Evolutionary conservation across 78 protist genomes (phyloP).

Genomic region (Dictyostelium intermedium): DNA sequence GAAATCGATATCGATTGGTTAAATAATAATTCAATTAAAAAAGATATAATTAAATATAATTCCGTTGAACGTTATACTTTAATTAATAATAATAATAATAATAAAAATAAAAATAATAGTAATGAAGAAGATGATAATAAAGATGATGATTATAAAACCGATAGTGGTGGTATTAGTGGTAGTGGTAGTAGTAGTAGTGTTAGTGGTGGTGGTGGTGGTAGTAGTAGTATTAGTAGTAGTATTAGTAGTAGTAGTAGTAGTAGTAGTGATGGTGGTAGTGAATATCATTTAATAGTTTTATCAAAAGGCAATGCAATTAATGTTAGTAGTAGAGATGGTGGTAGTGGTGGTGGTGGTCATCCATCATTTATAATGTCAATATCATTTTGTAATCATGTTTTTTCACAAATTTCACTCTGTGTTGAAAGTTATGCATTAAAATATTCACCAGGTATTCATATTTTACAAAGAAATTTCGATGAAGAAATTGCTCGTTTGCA

Average conservation of each 20-base stretch:
- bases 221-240: too few species aligned
- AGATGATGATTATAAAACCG: too few species aligned
- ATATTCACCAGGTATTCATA: conserved; percentile 90
- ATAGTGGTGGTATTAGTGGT: too few species aligned
- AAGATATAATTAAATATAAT: conserved; percentile 95
- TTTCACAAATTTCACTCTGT: conserved; percentile 98
- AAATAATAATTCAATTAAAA: conserved; percentile 39
- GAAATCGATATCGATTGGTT: conserved; percentile 97
- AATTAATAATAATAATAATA: background rate
- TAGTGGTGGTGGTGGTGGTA: too few species aligned
- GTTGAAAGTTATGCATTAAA: background rate
- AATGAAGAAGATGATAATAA: background rate
- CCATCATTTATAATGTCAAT: conserved; percentile 98
- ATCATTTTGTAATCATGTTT: conserved; percentile 97
- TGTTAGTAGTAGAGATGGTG: conserved; percentile 96
- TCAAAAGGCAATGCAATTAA: conserved; percentile 98
- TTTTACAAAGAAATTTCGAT: conserved; percentile 97
- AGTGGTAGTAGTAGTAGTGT: too few species aligned
- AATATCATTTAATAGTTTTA: conserved; percentile 93
- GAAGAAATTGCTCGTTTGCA: conserved; percentile 98
- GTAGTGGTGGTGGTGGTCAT: conserved; percentile 93
- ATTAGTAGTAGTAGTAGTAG: too few species aligned
- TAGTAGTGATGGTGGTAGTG: background rate
- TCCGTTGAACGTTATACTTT: conserved; percentile 92
- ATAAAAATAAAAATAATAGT: too few species aligned